Percentiles rank a stretch among this genome's conserved stretches.
These are phyloP conservation scores for Basipetospora chlamydospora DNA, from an alignment of 2,329 filamentous ascomycete genomes.

Conservation along the genomic window DNA sequence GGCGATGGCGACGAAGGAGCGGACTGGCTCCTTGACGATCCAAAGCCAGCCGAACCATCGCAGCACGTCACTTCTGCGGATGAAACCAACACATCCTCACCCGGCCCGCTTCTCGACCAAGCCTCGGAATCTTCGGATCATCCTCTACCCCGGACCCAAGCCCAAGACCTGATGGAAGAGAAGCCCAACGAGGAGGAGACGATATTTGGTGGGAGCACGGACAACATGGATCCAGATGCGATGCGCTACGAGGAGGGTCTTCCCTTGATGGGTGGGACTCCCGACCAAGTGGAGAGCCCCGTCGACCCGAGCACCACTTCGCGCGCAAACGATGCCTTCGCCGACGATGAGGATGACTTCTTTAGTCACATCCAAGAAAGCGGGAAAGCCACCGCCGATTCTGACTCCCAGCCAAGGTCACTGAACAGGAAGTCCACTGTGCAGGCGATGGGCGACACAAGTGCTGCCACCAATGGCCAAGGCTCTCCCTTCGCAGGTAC, in stretches of 20 bases:
- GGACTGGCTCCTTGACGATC: not conserved
- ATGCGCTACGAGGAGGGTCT: slow-evolving; percentile 57
- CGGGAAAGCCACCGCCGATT: slow-evolving; percentile 2
- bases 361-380: slow-evolving; percentile 6
- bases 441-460: not conserved
- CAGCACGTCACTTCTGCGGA: slow-evolving; percentile 43
- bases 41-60: slow-evolving; percentile 30
- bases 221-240: slow-evolving; percentile 30
- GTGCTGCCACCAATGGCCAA: not conserved
- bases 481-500: slow-evolving; percentile 1
- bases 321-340: slow-evolving; percentile 8
- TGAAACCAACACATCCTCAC: slow-evolving; percentile 49
- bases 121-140: not conserved
- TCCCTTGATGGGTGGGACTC: slow-evolving; percentile 50
- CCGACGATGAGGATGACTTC: slow-evolving; percentile 11
- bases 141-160: slow-evolving; percentile 4
- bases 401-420: not conserved
- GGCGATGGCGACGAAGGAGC: not conserved
- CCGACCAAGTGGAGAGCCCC: no score
- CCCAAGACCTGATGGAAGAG: slow-evolving; percentile 2
- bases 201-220: slow-evolving; percentile 11
- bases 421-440: slow-evolving; percentile 5
- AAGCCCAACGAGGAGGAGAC: slow-evolving; percentile 23
- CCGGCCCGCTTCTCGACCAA: slow-evolving; percentile 27
- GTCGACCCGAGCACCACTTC: slow-evolving; percentile 9